Percentiles rank a stretch among this genome's conserved stretches.
phyloP scores from a whole-genome alignment of 1,139 yeast species.

The Blastobotrys capitulatus region DNA sequence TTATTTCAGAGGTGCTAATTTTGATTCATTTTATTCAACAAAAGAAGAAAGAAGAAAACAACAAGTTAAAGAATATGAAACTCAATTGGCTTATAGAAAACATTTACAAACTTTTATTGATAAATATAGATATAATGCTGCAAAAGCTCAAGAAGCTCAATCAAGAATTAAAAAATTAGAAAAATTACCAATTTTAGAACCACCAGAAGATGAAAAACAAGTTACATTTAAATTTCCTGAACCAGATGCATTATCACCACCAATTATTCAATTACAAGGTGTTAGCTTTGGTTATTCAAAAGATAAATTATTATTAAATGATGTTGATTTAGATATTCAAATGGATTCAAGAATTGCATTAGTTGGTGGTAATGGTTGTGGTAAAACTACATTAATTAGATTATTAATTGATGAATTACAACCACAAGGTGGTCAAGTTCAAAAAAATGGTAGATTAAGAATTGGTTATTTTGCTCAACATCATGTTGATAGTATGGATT shows the following conservation, averaged over 20 bases:
- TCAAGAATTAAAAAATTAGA: constrained; percentile 95
- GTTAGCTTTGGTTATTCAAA: constrained; percentile 83
- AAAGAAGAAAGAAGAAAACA: constrained; percentile 93
- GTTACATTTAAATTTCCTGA: constrained; percentile 91
- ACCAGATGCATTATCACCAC: constrained; percentile 89
- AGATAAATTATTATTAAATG: constrained; percentile 51
- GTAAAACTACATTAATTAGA: constrained; percentile 91
- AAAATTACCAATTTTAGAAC: constrained; percentile 84
- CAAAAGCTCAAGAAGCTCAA: constrained; percentile 95
- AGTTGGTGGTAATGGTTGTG: constrained; percentile 99
- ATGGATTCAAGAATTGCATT: constrained; percentile 92
- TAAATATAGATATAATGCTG: constrained; percentile 95
- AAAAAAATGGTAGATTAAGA: constrained; percentile 79
- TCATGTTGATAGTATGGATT: constrained; percentile 97
- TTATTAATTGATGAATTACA: constrained; percentile 69
- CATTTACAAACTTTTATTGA: constrained; percentile 93
- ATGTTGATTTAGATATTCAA: constrained; percentile 87
- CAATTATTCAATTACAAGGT: constrained; percentile 80
- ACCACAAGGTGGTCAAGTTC: constrained; percentile 71
- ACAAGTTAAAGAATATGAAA: constrained; percentile 91
- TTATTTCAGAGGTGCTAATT: constrained; percentile 90
- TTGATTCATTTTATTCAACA: constrained; percentile 87
- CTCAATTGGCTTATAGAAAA: constrained; percentile 91
- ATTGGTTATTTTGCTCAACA: constrained; percentile 99
- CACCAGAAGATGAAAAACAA: constrained; percentile 89